A percentile compares a stretch with the other conserved stretches of the same genome.
phyloP scores from a whole-genome alignment of 495 filamentous ascomycete species.

The Aspergillus kassunensis region DNA sequence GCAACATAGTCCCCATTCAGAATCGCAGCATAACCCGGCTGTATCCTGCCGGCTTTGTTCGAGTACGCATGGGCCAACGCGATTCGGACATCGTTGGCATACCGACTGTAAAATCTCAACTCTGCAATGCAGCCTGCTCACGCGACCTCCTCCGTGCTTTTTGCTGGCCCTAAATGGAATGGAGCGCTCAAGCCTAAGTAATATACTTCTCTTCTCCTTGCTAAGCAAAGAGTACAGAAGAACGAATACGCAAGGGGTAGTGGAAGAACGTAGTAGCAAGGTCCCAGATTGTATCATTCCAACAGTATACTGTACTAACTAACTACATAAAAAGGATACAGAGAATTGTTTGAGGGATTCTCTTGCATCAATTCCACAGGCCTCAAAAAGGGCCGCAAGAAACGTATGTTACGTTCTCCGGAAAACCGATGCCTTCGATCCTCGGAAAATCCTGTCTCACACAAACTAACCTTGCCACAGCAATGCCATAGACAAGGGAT shows the following conservation, averaged over 20 bases:
- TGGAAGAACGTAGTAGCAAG: neutral
- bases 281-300: neutral
- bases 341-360: constrained; percentile 65
- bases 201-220: neutral
- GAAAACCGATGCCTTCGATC: constrained; percentile 64
- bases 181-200: neutral
- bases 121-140: neutral
- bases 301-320: neutral
- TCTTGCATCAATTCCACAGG: constrained; percentile 66
- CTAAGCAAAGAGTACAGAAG: neutral
- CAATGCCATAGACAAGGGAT: constrained; percentile 24
- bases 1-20: neutral
- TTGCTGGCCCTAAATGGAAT: neutral
- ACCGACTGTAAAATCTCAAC: neutral
- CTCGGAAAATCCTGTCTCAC: constrained; percentile 41
- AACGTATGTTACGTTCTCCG: constrained; percentile 32
- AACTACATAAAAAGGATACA: neutral
- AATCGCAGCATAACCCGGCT: constrained; percentile 1
- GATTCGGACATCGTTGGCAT: neutral
- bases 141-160: neutral
- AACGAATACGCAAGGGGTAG: neutral
- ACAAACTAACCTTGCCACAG: constrained; percentile 14
- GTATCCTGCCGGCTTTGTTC: constrained; percentile 4
- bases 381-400: constrained; percentile 28
- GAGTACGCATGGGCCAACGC: constrained; percentile 1